Evolutionary conservation across 371 early-diverging fungal genomes (phyloP).

Genomic region (Lichtheimia ramosa): DNA sequence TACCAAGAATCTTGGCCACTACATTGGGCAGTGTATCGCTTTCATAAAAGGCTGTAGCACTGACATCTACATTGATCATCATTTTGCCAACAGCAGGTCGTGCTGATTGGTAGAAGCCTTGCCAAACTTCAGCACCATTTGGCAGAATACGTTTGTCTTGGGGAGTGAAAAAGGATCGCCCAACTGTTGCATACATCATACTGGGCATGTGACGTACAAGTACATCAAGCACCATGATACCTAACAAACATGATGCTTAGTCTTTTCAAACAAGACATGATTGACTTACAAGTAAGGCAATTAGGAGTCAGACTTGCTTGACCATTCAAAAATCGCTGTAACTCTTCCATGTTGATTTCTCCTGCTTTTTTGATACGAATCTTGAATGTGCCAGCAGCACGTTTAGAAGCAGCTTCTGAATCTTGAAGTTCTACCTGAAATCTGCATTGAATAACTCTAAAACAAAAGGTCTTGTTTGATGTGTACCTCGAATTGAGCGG

Average conservation of each 20-base stretch:
- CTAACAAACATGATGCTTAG: conserved; percentile 17
- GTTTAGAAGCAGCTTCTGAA: conserved; percentile 8
- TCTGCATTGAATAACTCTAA: neutral
- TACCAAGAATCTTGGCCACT: conserved; percentile 66
- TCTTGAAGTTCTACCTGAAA: conserved; percentile 46
- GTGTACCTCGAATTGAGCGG: conserved; percentile 37
- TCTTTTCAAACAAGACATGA: neutral
- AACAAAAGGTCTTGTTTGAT: neutral
- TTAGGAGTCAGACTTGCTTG: conserved; percentile 34
- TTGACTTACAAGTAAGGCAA: conserved; percentile 38
- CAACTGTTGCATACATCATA: conserved; percentile 71
- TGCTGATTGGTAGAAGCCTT: conserved; percentile 89
- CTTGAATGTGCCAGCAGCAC: conserved; percentile 31
- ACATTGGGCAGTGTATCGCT: conserved; percentile 67
- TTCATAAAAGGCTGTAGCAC: conserved; percentile 86
- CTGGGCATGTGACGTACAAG: conserved; percentile 82
- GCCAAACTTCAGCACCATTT: conserved; percentile 91
- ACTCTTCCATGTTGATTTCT: conserved; percentile 53
- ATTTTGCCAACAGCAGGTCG: conserved; percentile 73
- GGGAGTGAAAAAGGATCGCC: conserved; percentile 89
- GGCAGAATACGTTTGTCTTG: conserved; percentile 58
- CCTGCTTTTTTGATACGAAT: conserved; percentile 59
- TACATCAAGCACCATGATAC: conserved; percentile 83
- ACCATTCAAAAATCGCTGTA: conserved; percentile 51
- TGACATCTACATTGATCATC: conserved; percentile 88